Percentiles rank a stretch among this genome's conserved stretches.
These are phyloP conservation scores for Codiaeum variegatum DNA, from an alignment of 441 rosid genomes.

Conservation along the genomic window DNA sequence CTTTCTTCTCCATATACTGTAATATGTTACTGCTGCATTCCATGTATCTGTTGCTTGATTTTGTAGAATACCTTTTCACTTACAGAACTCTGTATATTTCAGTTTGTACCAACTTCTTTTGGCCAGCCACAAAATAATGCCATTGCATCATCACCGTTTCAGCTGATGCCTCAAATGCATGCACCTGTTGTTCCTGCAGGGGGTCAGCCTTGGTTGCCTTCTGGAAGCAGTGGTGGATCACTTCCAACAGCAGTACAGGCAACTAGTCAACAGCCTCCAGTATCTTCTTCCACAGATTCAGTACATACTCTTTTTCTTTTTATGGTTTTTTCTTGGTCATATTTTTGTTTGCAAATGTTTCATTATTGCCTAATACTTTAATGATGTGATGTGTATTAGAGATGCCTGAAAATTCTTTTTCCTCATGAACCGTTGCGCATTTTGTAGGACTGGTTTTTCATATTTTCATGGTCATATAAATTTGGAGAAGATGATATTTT, in stretches of 20 bases:
- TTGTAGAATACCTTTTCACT: constrained; percentile 18
- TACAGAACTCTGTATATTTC: constrained; percentile 26
- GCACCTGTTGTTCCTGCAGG: constrained; percentile 38
- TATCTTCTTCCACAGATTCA: constrained; percentile 41
- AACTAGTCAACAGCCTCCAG: constrained; percentile 48
- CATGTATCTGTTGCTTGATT: constrained; percentile 1
- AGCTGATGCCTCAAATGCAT: constrained; percentile 59
- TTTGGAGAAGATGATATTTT: constrained; percentile 1
- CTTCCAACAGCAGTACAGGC: constrained; percentile 45
- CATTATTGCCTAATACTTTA: background rate
- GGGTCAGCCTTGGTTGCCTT: constrained; percentile 57
- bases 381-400: background rate
- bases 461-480: constrained; percentile 2
- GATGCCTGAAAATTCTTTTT: constrained; percentile 2
- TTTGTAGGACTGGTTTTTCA: background rate
- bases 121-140: constrained; percentile 59
- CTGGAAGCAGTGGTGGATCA: constrained; percentile 50
- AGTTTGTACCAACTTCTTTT: constrained; percentile 63
- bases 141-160: constrained; percentile 43
- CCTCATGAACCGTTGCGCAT: background rate
- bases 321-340: background rate
- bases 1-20: constrained; percentile 54
- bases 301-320: constrained; percentile 36
- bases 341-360: constrained; percentile 3
- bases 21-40: constrained; percentile 27